Base-by-base conservation (phyloP, 495 filamentous ascomycete genomes). In the Penicillium ochrochloron region DNA sequence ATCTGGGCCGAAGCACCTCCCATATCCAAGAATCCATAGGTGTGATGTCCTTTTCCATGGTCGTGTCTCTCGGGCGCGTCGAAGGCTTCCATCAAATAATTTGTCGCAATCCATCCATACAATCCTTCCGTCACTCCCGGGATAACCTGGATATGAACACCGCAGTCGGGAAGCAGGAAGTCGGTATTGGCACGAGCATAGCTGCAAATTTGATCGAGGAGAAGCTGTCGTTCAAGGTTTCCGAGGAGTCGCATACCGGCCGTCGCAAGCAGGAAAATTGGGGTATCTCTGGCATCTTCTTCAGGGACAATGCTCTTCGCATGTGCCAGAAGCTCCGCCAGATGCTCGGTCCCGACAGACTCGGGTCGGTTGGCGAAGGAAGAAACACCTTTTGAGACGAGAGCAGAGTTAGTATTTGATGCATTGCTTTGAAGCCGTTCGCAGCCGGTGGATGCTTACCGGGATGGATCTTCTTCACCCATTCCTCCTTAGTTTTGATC, bases 41-140 rank as follows among this genome's bases (percentile, higher is more conserved):
- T 99, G 70, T 95, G 91, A 68, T 98, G 95, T 27, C 86, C 90
- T 69, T 97, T 93, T 19, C 93, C 93, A 70, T 91, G 88, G 57
- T 82, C 80, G 67, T 96, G 92, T 27, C 84, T 78, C 29, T 86
- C 81, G 0, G 93, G 90, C n/a, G 84, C 76, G 73, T 98, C 90
- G 66, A 98, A 98, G 2, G 92, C 92, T n/a, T 92, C 93, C 35
- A 99, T 80, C 21, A 99, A 78, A 72, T 98, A 99, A 71, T 99
- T 99, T n/a, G 94, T 89, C 37, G 95, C 95, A 66, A 98, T 89
- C 95, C 95, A 99, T n/a, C 95, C 95, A 67, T 98, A 99, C 44
- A 99, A 75, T 19, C 94, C 95, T 75, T 99, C 95, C 0, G 96
- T 98, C 71, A 97, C 94, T n/a, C 95, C 95, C 2, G 92, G 88